phyloP scores from a whole-genome alignment of 257 asterid genomes.

The Capsicum baccatum region DNA sequence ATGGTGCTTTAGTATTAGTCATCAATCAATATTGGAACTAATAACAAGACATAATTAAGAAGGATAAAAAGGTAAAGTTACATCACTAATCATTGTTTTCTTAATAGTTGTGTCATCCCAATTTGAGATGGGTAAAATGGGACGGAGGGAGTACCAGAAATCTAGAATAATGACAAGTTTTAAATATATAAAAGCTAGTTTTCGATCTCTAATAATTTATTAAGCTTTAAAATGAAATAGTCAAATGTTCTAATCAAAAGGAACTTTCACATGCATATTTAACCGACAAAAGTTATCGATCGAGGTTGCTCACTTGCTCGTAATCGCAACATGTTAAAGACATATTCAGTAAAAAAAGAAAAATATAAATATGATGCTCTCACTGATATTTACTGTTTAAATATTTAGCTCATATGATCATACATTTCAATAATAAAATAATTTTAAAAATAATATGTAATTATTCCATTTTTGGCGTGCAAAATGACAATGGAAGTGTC shows the following conservation, averaged over 20 bases:
- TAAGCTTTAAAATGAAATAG: not conserved
- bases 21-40: too few relatives aligned
- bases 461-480: not conserved
- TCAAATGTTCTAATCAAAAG: not conserved
- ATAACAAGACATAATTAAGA: too few relatives aligned
- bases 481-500: conserved; percentile 32
- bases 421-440: not conserved
- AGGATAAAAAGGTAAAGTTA: too few relatives aligned
- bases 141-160: not conserved
- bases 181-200: not conserved
- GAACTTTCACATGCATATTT: not conserved
- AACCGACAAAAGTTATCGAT: not conserved
- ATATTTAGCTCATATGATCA: not conserved
- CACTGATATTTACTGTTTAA: not conserved
- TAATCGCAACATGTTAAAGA: not conserved
- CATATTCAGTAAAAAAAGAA: not conserved
- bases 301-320: not conserved
- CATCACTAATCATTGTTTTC: too few relatives aligned
- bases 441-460: not conserved
- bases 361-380: too few relatives aligned
- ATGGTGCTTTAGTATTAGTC: too few relatives aligned
- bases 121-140: too few relatives aligned
- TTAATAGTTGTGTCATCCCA: too few relatives aligned
- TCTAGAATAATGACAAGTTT: not conserved
- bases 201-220: not conserved